Conservation (phyloP, 2,329 filamentous ascomycete genomes). For the Neophaeococcomyces aloes region DNA sequence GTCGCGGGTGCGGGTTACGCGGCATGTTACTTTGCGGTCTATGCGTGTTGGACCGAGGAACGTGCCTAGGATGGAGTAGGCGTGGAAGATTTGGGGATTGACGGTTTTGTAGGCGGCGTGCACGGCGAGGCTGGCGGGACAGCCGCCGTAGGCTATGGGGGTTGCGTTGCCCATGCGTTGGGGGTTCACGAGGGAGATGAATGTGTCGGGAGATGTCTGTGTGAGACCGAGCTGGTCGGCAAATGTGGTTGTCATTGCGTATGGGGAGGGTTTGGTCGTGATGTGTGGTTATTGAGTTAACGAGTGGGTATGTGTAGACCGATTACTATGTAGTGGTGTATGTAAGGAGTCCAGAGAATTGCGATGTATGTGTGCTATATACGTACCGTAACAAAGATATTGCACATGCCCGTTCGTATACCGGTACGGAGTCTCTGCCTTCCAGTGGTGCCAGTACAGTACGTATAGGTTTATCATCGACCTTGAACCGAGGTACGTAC, state of each 20-base stretch:
- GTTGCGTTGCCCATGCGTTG: constrained; percentile 27
- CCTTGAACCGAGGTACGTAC: no score
- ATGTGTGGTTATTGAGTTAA: no score
- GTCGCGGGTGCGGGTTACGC: constrained; percentile 31
- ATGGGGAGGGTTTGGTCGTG: neutral
- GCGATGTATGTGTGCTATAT: no score
- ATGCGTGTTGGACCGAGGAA: constrained; percentile 39
- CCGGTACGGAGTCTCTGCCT: no score
- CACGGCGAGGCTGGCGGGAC: constrained; percentile 32
- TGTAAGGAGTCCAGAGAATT: no score
- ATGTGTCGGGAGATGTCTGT: neutral
- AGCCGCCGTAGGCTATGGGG: constrained; percentile 39
- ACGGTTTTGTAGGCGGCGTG: constrained; percentile 35
- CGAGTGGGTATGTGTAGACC: no score
- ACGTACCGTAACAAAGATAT: no score
- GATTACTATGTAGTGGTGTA: no score
- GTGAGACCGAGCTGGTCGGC: neutral
- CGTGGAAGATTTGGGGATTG: constrained; percentile 25
- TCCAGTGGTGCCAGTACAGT: no score
- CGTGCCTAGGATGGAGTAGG: constrained; percentile 40
- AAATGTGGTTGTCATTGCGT: neutral
- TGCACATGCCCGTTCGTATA: no score
- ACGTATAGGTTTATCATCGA: no score
- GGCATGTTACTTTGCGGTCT: constrained; percentile 30
- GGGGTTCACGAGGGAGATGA: neutral